A percentile compares a stretch with the other conserved stretches of the same genome.
phyloP scores from a whole-genome alignment of 768 basidiomycete species.

The Podaxis mareebaensis region DNA sequence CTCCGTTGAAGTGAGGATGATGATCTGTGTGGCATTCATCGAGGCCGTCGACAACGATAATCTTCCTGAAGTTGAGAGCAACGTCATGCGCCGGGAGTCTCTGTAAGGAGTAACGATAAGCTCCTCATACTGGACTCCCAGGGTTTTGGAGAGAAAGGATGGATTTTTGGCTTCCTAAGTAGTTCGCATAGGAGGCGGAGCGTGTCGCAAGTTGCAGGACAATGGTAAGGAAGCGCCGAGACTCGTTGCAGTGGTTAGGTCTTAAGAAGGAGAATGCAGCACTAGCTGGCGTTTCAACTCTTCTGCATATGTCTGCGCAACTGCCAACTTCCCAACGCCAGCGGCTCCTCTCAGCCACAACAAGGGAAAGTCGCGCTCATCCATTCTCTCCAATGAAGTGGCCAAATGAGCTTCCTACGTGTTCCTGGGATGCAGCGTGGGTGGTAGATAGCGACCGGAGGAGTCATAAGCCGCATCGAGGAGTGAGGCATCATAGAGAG shows the following conservation, averaged over 20 bases:
- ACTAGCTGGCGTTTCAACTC: constrained; percentile 20
- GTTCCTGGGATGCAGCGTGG: background rate
- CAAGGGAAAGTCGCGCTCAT: background rate
- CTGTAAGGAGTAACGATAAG: constrained; percentile 19
- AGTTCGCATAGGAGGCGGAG: background rate
- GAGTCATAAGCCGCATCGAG: background rate
- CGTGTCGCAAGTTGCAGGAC: constrained; percentile 26
- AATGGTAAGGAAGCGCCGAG: constrained; percentile 28
- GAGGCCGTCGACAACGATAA: constrained; percentile 27
- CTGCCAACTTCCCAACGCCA: constrained; percentile 27
- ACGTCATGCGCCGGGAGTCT: background rate
- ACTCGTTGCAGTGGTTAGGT: constrained; percentile 23
- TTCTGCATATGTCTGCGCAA: constrained; percentile 26
- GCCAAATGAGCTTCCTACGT: background rate
- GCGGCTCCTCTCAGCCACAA: constrained; percentile 25
- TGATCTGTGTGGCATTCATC: constrained; percentile 26
- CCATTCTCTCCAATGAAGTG: background rate
- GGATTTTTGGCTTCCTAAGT: constrained; percentile 14
- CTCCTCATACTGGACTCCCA: constrained; percentile 18
- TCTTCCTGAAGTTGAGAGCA: background rate
- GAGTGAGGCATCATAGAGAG: background rate
- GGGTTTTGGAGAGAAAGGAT: constrained; percentile 16
- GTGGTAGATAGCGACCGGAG: background rate
- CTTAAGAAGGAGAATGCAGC: constrained; percentile 37
- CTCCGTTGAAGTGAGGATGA: constrained; percentile 10